phyloP scores from a whole-genome alignment of 176 grass and related monocot genomes.

The Alopecurus myosuroides region DNA sequence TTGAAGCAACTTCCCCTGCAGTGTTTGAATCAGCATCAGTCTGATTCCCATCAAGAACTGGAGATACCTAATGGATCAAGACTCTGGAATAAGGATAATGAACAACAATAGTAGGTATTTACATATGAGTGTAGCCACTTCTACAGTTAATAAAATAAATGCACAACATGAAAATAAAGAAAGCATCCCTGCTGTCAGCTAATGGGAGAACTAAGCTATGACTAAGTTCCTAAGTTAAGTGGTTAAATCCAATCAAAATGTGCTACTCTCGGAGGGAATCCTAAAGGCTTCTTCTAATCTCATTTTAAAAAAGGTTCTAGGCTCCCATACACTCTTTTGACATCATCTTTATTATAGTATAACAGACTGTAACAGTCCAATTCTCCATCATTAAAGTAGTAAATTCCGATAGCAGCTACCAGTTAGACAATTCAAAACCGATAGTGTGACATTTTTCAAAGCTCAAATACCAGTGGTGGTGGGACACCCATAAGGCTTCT shows the following conservation, averaged over 20 bases:
- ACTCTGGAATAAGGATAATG: constrained; percentile 49
- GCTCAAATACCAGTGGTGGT: background rate
- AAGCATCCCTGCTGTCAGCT: background rate
- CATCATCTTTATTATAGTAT: background rate
- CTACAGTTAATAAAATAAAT: background rate
- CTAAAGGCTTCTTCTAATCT: background rate
- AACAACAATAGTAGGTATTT: background rate
- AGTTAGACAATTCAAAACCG: background rate
- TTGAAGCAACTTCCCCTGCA: constrained; percentile 69
- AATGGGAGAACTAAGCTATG: background rate
- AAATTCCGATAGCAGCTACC: background rate
- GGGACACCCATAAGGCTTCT: background rate
- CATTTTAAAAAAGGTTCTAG: background rate
- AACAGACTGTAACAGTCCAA: background rate
- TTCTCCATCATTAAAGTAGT: background rate
- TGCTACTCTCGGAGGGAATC: background rate
- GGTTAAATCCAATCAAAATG: background rate
- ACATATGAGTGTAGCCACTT: constrained; percentile 7
- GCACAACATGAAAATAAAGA: background rate
- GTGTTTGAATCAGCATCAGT: constrained; percentile 59
- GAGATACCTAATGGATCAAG: constrained; percentile 68
- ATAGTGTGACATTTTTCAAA: background rate
- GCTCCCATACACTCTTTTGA: background rate
- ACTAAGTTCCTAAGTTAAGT: background rate
- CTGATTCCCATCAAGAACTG: constrained; percentile 63